Evolutionary conservation across 2,329 filamentous ascomycete species (phyloP).

Genomic region (Mycosphaerella sp.): DNA sequence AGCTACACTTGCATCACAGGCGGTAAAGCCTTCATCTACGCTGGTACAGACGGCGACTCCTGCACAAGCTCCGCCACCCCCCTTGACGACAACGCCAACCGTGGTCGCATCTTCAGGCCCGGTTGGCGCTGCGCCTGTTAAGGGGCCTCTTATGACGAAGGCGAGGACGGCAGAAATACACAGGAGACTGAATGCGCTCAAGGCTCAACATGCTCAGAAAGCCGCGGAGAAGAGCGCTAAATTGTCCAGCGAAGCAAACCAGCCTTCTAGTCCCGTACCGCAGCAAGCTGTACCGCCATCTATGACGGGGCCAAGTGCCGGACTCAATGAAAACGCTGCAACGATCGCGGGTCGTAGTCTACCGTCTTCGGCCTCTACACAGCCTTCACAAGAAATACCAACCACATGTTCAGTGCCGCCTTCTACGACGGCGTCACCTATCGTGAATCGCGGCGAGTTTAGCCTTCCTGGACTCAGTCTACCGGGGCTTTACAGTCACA

Average conservation of each 20-base stretch:
- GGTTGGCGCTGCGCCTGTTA: background rate
- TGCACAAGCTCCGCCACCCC: background rate
- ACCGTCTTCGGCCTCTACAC: background rate
- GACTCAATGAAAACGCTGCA: constrained; percentile 10
- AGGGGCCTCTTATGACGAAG: constrained; percentile 9
- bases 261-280: constrained; percentile 7
- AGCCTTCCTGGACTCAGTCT: constrained; percentile 13
- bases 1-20: background rate
- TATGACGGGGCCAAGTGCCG: constrained; percentile 16
- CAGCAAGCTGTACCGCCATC: background rate
- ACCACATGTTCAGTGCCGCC: constrained; percentile 2
- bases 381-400: background rate
- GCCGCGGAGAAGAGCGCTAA: constrained; percentile 22
- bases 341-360: background rate
- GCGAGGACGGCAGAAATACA: constrained; percentile 62
- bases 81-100: background rate
- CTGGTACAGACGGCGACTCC: background rate
- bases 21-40: background rate
- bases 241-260: constrained; percentile 13
- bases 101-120: background rate
- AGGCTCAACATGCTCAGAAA: constrained; percentile 31
- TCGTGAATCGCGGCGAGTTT: constrained; percentile 12
- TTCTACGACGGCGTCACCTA: constrained; percentile 9
- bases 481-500: constrained; percentile 27
- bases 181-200: constrained; percentile 70